Base-by-base conservation (phyloP, 2,329 filamentous ascomycete species). In the Metarhizium robertsii region DNA sequence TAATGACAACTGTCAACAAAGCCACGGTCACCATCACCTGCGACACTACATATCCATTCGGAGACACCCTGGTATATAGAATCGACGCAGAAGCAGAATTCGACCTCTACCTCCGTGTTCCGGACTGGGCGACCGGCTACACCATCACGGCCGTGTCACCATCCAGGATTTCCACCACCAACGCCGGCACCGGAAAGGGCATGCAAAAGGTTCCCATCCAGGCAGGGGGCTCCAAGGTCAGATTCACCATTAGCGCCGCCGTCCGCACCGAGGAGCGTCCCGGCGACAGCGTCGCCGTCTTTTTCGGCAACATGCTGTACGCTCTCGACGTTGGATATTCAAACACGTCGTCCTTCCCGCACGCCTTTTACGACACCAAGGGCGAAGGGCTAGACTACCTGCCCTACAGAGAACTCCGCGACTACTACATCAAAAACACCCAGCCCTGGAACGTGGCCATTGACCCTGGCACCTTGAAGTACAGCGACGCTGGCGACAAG, bases 11-110 rank as follows among this genome's bases (percentile, higher is more conserved):
- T 5, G 63, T 78, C 10, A 61, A 61, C 20, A 60, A 58, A 11
- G 58, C 56, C 18, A 47, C 46, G 5, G 72, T 80, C 8, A 69
- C 62, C 1, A 67, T 81, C 11, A 61, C 61, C 11, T 78, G 75
- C 60, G 64, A 73, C 29, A 82, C 79, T 0, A 68, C 70, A 52
- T 82, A 82, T 62, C 79, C 66, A 25, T 64, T 68, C 55, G 29
- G 64, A 63, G 60, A 65, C 61, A 56, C 58, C 47, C 55, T 67
- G 58, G 50, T 56, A 45, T 62, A 71, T 62, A 60, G 61, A 55
- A 55, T 67, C 62, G 46, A 65, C 59, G 52, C 66, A 54, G 20
- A 64, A 56, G 51, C 58, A 2, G 34, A 50, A 1, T 67, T 69
- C 53, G 58, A 66, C 47, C 54, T 69, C 20, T 66, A 64, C 50